These are phyloP conservation scores for Helianthus tuberosus DNA, from an alignment of 129 eudicot genomes.

Conservation along the genomic window DNA sequence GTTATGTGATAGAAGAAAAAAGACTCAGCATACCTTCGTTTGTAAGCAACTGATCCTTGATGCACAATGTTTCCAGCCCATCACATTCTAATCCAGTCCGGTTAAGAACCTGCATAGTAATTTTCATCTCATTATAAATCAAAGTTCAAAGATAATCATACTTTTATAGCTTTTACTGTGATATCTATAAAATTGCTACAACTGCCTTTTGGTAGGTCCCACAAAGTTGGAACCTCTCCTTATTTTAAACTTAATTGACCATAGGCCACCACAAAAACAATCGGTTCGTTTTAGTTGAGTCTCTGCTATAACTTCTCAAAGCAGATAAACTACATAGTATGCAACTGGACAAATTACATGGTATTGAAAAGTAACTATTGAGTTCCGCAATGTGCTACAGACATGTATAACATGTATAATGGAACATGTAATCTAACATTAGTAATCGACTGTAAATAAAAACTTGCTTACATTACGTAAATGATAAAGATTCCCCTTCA, in stretches of 20 bases:
- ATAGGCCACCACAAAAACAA: background rate
- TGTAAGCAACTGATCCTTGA: conserved; percentile 80
- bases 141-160: background rate
- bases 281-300: background rate
- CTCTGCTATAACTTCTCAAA: background rate
- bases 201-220: background rate
- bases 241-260: background rate
- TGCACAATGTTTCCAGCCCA: conserved; percentile 68
- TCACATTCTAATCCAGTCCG: conserved; percentile 80
- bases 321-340: background rate
- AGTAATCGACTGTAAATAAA: background rate
- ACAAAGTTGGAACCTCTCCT: background rate
- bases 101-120: conserved; percentile 57
- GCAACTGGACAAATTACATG: background rate
- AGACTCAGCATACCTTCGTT: conserved; percentile 61
- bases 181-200: background rate
- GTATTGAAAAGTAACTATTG: background rate
- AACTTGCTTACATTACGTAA: conserved; percentile 66
- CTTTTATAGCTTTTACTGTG: background rate
- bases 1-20: conserved; percentile 7
- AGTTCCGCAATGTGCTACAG: conserved; percentile 5
- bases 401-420: background rate
- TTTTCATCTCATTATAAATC: conserved; percentile 2
- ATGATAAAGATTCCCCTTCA: conserved; percentile 66
- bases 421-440: conserved; percentile 10